These are phyloP conservation scores for Lichina pygmaea DNA, from an alignment of 495 filamentous ascomycete species.

Conservation along the genomic window DNA sequence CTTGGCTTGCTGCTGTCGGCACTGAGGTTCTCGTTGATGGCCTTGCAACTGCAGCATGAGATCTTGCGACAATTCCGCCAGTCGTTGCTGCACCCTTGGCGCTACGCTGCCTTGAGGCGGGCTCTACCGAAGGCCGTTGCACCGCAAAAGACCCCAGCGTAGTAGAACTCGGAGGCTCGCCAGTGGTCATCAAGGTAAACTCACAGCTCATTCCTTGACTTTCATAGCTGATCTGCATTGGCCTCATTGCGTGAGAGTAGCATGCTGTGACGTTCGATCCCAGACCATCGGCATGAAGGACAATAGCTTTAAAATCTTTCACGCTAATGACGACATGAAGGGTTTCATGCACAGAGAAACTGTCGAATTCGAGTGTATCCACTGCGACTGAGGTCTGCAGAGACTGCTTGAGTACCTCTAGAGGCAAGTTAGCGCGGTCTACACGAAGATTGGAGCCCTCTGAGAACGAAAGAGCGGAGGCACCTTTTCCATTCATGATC, in stretches of 20 bases:
- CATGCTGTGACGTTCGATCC: slow-evolving; percentile 41
- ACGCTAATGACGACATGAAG: slow-evolving; percentile 74
- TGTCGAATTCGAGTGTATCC: slow-evolving; percentile 64
- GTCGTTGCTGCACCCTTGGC: no score
- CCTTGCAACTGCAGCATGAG: no score
- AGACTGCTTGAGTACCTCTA: slow-evolving; percentile 78
- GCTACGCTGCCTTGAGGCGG: no score
- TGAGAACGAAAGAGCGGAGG: neutral
- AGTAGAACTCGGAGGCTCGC: slow-evolving; percentile 26
- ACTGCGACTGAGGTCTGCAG: slow-evolving; percentile 78
- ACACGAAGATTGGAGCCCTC: slow-evolving; percentile 3
- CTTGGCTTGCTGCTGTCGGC: neutral
- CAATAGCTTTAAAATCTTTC: slow-evolving; percentile 83
- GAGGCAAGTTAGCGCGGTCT: neutral
- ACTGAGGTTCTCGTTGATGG: neutral
- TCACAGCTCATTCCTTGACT: slow-evolving; percentile 46
- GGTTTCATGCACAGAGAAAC: slow-evolving; percentile 48
- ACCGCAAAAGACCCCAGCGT: neutral
- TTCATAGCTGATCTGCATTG: slow-evolving; percentile 59
- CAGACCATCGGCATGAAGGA: slow-evolving; percentile 56
- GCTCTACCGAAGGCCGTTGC: slow-evolving; percentile 1
- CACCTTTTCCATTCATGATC: slow-evolving; percentile 57
- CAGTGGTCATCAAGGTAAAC: slow-evolving; percentile 84
- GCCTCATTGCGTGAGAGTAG: slow-evolving; percentile 57
- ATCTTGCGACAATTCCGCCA: no score